Evolutionary conservation across 257 asterid species (phyloP).

Genomic region (Paraleonurus japonicus): DNA sequence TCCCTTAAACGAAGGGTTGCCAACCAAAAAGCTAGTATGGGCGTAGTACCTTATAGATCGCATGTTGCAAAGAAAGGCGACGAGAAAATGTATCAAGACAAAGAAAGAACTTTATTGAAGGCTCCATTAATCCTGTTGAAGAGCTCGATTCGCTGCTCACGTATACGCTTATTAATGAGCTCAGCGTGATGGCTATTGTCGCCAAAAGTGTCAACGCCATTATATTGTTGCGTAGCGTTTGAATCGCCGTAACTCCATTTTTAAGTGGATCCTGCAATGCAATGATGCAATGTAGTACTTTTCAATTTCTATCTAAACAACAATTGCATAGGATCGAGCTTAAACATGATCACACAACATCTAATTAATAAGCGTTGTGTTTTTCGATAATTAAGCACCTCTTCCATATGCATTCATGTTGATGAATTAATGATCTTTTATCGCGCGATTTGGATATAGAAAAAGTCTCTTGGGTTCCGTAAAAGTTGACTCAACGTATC

Average conservation of each 20-base stretch:
- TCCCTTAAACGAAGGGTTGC: constrained; percentile 51
- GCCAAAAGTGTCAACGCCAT: constrained; percentile 95
- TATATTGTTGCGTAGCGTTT: constrained; percentile 86
- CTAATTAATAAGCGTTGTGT: no score
- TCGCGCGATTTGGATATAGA: no score
- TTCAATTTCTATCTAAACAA: neutral
- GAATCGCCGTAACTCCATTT: constrained; percentile 81
- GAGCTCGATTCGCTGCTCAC: constrained; percentile 63
- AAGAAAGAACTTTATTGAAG: constrained; percentile 71
- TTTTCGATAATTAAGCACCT: no score
- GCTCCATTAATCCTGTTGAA: constrained; percentile 38
- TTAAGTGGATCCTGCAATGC: constrained; percentile 72
- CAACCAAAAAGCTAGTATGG: constrained; percentile 69
- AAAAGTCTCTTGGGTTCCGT: no score
- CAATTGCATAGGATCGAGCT: no score
- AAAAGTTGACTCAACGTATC: no score
- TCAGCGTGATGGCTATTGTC: constrained; percentile 73
- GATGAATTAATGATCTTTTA: no score
- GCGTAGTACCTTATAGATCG: constrained; percentile 81
- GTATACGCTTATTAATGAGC: constrained; percentile 76
- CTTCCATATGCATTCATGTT: no score
- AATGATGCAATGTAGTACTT: no score
- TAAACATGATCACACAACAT: no score
- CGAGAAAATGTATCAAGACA: no score
- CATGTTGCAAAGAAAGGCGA: constrained; percentile 74